These are phyloP conservation scores for Grigorovia jiainica DNA, from an alignment of 805 yeast genomes.

Conservation along the genomic window DNA sequence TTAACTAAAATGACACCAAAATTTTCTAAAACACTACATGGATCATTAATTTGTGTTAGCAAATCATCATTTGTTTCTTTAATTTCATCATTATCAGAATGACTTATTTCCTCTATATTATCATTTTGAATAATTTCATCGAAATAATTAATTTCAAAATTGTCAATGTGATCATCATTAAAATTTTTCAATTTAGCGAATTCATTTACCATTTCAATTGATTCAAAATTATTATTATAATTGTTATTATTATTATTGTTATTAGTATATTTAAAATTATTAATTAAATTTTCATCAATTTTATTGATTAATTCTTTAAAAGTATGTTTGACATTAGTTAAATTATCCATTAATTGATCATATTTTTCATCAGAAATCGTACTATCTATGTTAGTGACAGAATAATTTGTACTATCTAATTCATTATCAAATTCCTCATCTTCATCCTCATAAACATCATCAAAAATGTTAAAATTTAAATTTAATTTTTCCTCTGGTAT, in stretches of 20 bases:
- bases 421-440: background rate
- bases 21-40: conserved; percentile 18
- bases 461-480: no score
- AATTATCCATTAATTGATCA: background rate
- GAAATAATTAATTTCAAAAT: no score
- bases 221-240: no score
- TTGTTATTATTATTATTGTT: no score
- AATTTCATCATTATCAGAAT: background rate
- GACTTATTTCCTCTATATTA: background rate
- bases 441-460: no score
- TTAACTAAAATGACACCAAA: conserved; percentile 23
- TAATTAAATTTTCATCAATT: conserved; percentile 1
- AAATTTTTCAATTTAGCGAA: no score
- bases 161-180: background rate
- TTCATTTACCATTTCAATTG: no score
- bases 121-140: background rate
- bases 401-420: background rate
- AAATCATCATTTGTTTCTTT: no score
- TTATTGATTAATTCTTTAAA: background rate
- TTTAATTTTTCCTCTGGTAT: background rate
- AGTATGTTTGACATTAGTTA: background rate
- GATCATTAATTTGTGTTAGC: conserved; percentile 8
- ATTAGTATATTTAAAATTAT: no score
- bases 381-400: background rate
- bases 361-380: background rate